Evolutionary conservation across 106 monocot genomes (phyloP).

Genomic region (Agapanthus africanus): DNA sequence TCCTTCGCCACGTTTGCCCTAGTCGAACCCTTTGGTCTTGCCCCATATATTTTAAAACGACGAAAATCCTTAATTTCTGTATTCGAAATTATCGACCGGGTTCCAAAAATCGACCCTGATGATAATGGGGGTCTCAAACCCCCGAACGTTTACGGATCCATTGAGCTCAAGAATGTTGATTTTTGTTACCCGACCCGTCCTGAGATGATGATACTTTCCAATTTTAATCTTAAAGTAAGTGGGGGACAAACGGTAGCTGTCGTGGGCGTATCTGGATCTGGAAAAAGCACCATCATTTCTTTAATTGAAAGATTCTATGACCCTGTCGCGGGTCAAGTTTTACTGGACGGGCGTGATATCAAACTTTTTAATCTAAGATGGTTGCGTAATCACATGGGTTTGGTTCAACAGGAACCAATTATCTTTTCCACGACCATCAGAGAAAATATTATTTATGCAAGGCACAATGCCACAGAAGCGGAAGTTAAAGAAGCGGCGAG

Average conservation of each 20-base stretch:
- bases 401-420: slow-evolving; percentile 93
- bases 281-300: slow-evolving; percentile 97
- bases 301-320: slow-evolving; percentile 96
- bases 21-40: slow-evolving; percentile 97
- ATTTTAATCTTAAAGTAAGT: slow-evolving; percentile 88
- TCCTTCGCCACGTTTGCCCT: slow-evolving; percentile 95
- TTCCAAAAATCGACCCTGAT: slow-evolving; percentile 88
- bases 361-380: slow-evolving; percentile 85
- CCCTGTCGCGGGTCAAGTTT: slow-evolving; percentile 74
- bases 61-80: slow-evolving; percentile 76
- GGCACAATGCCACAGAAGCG: slow-evolving; percentile 93
- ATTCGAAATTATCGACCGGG: slow-evolving; percentile 95
- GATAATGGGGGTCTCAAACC: slow-evolving; percentile 86
- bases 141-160: slow-evolving; percentile 84
- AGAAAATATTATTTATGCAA: slow-evolving; percentile 95
- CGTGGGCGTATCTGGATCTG: slow-evolving; percentile 95
- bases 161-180: slow-evolving; percentile 80
- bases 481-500: slow-evolving; percentile 98
- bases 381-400: slow-evolving; percentile 90
- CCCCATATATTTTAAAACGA: slow-evolving; percentile 89
- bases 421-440: slow-evolving; percentile 97
- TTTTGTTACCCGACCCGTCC: slow-evolving; percentile 83
- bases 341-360: slow-evolving; percentile 85
- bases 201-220: slow-evolving; percentile 68
- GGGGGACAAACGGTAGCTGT: slow-evolving; percentile 95